Evolutionary conservation across 73 alveolate species (phyloP).

Genomic region (Breviolum minutum): DNA sequence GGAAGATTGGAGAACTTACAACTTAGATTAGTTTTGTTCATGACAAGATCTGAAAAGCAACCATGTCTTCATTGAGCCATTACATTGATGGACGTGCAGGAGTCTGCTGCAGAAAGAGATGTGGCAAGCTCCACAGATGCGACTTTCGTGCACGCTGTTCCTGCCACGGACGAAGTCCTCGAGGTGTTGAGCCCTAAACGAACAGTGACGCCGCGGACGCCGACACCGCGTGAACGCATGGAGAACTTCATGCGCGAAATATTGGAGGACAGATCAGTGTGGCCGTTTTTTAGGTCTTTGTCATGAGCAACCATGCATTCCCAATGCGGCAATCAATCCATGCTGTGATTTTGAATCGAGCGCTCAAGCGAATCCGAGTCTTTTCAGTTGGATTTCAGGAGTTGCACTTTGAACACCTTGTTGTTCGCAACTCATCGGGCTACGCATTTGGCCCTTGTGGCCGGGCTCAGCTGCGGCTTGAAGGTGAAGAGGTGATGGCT

Average conservation of each 20-base stretch:
- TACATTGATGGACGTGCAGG: neutral
- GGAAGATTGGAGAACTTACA: no score
- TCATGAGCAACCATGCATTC: neutral
- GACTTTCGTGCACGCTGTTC: neutral
- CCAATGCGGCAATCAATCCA: no score
- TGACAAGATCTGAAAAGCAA: no score
- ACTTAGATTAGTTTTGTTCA: no score
- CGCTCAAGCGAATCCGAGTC: neutral
- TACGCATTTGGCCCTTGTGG: constrained; percentile 4
- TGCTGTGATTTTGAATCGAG: no score
- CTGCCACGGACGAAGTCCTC: neutral
- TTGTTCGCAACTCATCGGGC: constrained; percentile 4
- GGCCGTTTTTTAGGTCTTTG: neutral
- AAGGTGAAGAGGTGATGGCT: neutral
- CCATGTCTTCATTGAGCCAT: neutral
- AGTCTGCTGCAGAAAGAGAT: no score
- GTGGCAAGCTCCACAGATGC: neutral
- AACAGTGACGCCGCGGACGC: constrained; percentile 28
- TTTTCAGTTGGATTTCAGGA: neutral
- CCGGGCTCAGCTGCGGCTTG: constrained; percentile 31
- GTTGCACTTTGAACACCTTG: constrained; percentile 29
- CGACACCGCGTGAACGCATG: neutral
- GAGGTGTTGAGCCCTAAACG: constrained; percentile 34
- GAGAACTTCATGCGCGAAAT: constrained; percentile 27
- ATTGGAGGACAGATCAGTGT: neutral